phyloP scores from a whole-genome alignment of 352 stramenopile species.

The Peronosclerospora sorghi region DNA sequence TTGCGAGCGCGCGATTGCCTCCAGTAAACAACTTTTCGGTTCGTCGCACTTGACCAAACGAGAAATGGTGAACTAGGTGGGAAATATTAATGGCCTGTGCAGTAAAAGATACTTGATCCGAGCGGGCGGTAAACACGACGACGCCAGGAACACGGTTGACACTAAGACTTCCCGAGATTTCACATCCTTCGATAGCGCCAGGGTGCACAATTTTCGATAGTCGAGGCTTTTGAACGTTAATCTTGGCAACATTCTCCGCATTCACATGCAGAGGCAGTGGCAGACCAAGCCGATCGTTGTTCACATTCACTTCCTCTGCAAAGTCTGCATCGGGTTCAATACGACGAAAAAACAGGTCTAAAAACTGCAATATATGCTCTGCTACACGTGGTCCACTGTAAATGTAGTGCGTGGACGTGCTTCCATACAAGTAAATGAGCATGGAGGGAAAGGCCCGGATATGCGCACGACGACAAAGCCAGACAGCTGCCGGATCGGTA shows the following conservation, averaged over 20 bases:
- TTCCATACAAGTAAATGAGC: constrained; percentile 82
- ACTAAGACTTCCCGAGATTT: constrained; percentile 68
- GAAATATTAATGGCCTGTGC: constrained; percentile 46
- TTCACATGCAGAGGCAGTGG: constrained; percentile 46
- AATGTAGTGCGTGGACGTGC: constrained; percentile 65
- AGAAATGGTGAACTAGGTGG: constrained; percentile 75
- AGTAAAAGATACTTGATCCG: constrained; percentile 63
- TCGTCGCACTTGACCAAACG: constrained; percentile 68
- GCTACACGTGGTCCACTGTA: constrained; percentile 71
- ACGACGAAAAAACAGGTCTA: constrained; percentile 77
- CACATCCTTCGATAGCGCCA: constrained; percentile 51
- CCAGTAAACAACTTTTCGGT: constrained; percentile 47
- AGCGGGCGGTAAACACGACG: constrained; percentile 54
- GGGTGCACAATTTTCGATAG: constrained; percentile 19
- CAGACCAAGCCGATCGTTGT: constrained; percentile 32
- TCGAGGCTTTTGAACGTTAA: constrained; percentile 40
- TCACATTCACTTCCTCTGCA: constrained; percentile 63
- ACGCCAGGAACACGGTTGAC: constrained; percentile 69
- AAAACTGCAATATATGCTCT: constrained; percentile 65
- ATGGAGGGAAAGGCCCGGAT: constrained; percentile 79
- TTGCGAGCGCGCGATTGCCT: constrained; percentile 24
- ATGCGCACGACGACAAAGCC: constrained; percentile 56
- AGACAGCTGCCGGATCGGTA: constrained; percentile 44
- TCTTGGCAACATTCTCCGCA: constrained; percentile 34
- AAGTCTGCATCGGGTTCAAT: constrained; percentile 71